Evolutionary conservation across 2,329 filamentous ascomycete genomes (phyloP).

Genomic region (Ascochyta lentis): DNA sequence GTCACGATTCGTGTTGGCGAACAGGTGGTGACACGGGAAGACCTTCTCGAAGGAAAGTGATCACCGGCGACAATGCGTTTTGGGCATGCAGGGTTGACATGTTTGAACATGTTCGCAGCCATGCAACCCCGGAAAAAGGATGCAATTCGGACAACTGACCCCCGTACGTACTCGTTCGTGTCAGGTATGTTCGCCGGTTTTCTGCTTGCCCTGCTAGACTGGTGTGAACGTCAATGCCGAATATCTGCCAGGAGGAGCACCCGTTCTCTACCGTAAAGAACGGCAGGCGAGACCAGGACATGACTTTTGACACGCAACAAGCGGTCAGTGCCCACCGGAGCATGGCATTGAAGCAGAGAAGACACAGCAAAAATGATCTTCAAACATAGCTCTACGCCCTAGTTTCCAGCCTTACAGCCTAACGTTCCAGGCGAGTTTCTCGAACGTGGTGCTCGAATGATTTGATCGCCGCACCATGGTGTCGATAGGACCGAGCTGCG

Average conservation of each 20-base stretch:
- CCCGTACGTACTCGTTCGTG: conserved; percentile 17
- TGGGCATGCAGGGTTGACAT: conserved; percentile 15
- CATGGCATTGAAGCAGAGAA: conserved; percentile 13
- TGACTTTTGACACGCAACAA: neutral
- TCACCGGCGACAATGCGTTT: conserved; percentile 20
- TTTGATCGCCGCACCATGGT: conserved; percentile 26
- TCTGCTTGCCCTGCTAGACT: conserved; percentile 15
- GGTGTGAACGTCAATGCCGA: conserved; percentile 27
- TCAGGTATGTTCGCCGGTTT: conserved; percentile 24
- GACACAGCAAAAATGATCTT: conserved; percentile 14
- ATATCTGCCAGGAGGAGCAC: conserved; percentile 24
- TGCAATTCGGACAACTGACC: conserved; percentile 10
- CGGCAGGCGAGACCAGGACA: conserved; percentile 15
- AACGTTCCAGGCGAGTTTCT: conserved; percentile 18
- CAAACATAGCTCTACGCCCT: conserved; percentile 6
- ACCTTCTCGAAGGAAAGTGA: conserved; percentile 32
- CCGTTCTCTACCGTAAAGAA: conserved; percentile 17
- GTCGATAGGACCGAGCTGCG: conserved; percentile 24
- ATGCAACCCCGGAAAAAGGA: conserved; percentile 22
- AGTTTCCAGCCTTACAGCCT: conserved; percentile 23
- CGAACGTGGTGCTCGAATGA: conserved; percentile 10
- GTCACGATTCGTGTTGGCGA: conserved; percentile 29
- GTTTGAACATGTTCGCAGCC: conserved; percentile 41
- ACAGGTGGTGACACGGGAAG: conserved; percentile 29
- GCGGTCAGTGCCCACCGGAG: conserved; percentile 11